phyloP scores from a whole-genome alignment of 2,329 filamentous ascomycete species.

The Cercospora beticola region DNA sequence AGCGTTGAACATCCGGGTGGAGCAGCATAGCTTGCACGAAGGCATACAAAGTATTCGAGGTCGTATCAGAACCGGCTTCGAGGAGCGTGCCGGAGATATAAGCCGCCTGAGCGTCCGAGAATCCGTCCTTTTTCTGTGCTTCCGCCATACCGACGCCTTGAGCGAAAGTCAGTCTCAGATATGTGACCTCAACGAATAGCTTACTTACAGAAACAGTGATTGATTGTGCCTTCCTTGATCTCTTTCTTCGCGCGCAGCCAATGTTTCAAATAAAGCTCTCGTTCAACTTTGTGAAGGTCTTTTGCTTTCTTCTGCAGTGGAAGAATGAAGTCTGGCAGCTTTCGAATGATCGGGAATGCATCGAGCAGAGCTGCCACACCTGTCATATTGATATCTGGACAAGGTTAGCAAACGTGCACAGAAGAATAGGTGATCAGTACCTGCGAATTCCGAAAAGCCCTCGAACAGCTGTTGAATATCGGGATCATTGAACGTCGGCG shows the following conservation, averaged over 20 bases:
- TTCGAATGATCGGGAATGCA: slow-evolving; percentile 47
- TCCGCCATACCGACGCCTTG: slow-evolving; percentile 26
- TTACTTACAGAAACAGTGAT: slow-evolving; percentile 26
- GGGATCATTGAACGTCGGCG: slow-evolving; percentile 43
- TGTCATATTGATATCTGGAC: slow-evolving; percentile 41
- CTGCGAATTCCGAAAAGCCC: slow-evolving; percentile 45
- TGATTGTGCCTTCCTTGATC: slow-evolving; percentile 25
- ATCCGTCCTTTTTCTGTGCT: slow-evolving; percentile 29
- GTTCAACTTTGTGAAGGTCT: slow-evolving; percentile 27
- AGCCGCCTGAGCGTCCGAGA: slow-evolving; percentile 29
- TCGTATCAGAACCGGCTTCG: slow-evolving; percentile 47
- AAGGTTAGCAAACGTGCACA: background rate
- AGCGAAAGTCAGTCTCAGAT: background rate
- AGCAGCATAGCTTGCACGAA: slow-evolving; percentile 38
- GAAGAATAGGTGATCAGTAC: no score
- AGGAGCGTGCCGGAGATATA: slow-evolving; percentile 40
- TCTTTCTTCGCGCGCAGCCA: slow-evolving; percentile 28
- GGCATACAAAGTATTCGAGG: slow-evolving; percentile 36
- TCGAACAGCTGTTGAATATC: slow-evolving; percentile 48
- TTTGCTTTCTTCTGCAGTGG: slow-evolving; percentile 25
- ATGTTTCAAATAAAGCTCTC: slow-evolving; percentile 26
- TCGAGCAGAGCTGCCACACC: slow-evolving; percentile 48
- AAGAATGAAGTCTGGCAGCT: slow-evolving; percentile 44
- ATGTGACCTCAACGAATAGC: no score
- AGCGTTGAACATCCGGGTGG: slow-evolving; percentile 23